Conservation (phyloP, 169 alveolate species). For the Plasmodium chabaudi region DNA sequence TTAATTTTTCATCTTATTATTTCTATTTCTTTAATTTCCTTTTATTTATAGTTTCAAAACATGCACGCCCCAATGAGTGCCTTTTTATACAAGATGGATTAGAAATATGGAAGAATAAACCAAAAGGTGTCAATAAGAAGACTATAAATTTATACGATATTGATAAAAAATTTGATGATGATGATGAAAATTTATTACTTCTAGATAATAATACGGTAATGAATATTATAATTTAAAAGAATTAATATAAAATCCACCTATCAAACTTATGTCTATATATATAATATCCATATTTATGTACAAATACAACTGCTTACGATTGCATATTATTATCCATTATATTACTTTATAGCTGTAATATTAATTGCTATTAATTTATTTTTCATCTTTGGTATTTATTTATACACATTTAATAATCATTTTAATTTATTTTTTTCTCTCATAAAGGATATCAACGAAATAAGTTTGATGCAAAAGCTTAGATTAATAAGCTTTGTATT, state of each 20-base stretch:
- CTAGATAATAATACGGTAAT: slow-evolving; percentile 63
- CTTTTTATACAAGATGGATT: slow-evolving; percentile 77
- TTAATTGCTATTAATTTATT: too few species aligned
- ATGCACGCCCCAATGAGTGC: slow-evolving; percentile 73
- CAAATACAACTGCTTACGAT: too few species aligned
- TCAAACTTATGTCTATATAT: too few species aligned
- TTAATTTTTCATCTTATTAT: not conserved
- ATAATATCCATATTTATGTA: too few species aligned
- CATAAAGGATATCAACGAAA: slow-evolving; percentile 61
- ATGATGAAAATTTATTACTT: slow-evolving; percentile 43
- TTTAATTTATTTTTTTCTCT: too few species aligned
- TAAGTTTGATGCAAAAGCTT: slow-evolving; percentile 70
- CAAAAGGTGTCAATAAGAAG: slow-evolving; percentile 26
- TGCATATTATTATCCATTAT: too few species aligned
- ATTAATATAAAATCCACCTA: too few species aligned
- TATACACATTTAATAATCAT: too few species aligned
- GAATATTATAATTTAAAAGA: not conserved
- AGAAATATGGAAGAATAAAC: slow-evolving; percentile 70
- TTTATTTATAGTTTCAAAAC: slow-evolving; percentile 36
- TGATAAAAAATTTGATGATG: slow-evolving; percentile 63
- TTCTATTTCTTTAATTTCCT: slow-evolving; percentile 1
- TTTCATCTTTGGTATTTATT: too few species aligned
- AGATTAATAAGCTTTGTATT: slow-evolving; percentile 62
- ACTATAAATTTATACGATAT: slow-evolving; percentile 34
- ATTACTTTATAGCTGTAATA: too few species aligned